Percentiles rank a stretch among this genome's conserved stretches.
phyloP scores from a whole-genome alignment of 257 asterid species.

The Marsdenia floribunda region DNA sequence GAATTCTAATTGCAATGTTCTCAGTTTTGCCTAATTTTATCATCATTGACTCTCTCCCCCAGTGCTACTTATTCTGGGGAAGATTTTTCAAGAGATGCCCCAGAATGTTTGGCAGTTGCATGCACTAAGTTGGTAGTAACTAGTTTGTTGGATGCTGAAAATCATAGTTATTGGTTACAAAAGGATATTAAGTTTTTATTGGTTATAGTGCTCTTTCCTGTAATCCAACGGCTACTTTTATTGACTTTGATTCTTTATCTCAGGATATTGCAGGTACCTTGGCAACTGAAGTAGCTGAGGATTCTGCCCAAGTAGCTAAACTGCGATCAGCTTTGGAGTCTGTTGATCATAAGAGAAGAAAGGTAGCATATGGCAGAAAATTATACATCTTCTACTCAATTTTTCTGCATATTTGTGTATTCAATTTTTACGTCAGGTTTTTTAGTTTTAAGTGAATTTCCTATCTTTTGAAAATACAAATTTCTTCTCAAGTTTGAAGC shows the following conservation, averaged over 20 bases:
- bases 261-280: conserved; percentile 98
- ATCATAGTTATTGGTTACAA: not conserved
- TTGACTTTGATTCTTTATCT: conserved; percentile 5
- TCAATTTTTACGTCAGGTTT: not conserved
- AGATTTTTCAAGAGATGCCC: not conserved
- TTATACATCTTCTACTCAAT: not conserved
- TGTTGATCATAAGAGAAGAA: conserved; percentile 96
- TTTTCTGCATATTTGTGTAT: not conserved
- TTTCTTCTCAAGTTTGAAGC: not conserved
- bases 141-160: not conserved
- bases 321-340: conserved; percentile 97
- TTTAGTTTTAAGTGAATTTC: not conserved
- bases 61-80: not conserved
- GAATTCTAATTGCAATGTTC: not conserved
- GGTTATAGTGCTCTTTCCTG: not conserved
- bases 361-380: conserved; percentile 41
- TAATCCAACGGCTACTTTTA: not conserved
- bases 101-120: not conserved
- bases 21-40: not conserved
- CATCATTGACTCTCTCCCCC: not conserved
- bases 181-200: not conserved
- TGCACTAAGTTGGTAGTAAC: not conserved
- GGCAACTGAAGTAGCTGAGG: conserved; percentile 94
- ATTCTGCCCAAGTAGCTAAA: conserved; percentile 87
- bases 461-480: not conserved